These are phyloP conservation scores for Verbena officinalis DNA, from an alignment of 257 asterid species.

Conservation along the genomic window DNA sequence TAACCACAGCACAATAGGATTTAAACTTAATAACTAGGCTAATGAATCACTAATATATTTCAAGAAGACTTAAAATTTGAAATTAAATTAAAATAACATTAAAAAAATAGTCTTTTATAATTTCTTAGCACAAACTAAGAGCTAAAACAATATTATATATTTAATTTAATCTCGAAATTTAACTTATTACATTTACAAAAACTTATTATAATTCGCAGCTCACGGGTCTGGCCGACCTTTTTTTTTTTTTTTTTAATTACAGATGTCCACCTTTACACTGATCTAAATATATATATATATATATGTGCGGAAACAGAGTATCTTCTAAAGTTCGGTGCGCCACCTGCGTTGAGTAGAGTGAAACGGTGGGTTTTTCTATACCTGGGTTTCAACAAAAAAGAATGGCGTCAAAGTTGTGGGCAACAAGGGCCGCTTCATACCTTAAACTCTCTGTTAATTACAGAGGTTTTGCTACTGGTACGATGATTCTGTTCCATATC, in stretches of 20 bases:
- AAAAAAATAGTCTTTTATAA: no score
- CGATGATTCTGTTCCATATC: neutral
- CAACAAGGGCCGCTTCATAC: constrained; percentile 20
- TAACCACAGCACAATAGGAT: no score
- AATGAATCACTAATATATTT: no score
- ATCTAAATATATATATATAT: no score
- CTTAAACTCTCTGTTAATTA: constrained; percentile 16
- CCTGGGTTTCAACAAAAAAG: neutral
- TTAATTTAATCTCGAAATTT: no score
- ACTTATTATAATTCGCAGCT: no score
- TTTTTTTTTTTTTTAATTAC: neutral
- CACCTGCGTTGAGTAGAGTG: neutral
- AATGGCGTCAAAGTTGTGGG: constrained; percentile 26
- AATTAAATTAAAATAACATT: no score
- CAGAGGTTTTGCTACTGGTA: constrained; percentile 27
- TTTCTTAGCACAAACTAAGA: no score
- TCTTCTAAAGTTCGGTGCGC: neutral
- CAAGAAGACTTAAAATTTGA: no score
- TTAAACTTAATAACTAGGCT: no score
- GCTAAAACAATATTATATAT: no score
- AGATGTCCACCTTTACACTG: neutral
- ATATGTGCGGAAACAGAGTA: neutral
- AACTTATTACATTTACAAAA: no score
- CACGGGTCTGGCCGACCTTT: neutral
- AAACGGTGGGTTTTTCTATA: neutral